Evolutionary conservation across 805 yeast genomes (phyloP).

Genomic region (Metschnikowia kofuensis): DNA sequence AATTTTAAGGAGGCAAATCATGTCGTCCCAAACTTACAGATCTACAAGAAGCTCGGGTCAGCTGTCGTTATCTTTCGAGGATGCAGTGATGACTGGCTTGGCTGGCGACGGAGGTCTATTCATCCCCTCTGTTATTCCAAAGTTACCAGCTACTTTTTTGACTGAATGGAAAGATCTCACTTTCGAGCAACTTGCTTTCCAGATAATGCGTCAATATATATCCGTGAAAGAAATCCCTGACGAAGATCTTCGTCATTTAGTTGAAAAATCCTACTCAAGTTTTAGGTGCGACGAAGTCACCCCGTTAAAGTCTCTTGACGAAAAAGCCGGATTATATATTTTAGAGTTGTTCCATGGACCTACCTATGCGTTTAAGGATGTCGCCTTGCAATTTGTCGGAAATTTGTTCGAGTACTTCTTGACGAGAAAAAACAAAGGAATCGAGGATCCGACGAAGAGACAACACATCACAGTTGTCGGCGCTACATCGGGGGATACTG

Average conservation of each 20-base stretch:
- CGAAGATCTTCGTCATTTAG: slow-evolving; percentile 60
- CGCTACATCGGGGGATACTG: slow-evolving; percentile 99
- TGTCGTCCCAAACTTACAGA: slow-evolving; percentile 47
- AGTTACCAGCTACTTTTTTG: slow-evolving; percentile 54
- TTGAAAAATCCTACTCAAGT: slow-evolving; percentile 78
- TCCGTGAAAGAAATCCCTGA: slow-evolving; percentile 68
- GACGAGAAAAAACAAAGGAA: slow-evolving; percentile 61
- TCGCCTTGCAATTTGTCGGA: slow-evolving; percentile 97
- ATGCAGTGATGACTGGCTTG: slow-evolving; percentile 82
- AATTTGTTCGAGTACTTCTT: slow-evolving; percentile 92
- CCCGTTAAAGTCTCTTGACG: slow-evolving; percentile 69
- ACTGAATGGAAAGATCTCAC: slow-evolving; percentile 68
- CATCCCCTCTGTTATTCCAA: slow-evolving; percentile 80
- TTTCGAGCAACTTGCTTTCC: slow-evolving; percentile 84
- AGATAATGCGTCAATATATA: slow-evolving; percentile 80
- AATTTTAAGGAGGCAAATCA: background rate
- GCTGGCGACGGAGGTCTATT: slow-evolving; percentile 97
- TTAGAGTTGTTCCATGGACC: slow-evolving; percentile 98
- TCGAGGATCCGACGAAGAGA: slow-evolving; percentile 51
- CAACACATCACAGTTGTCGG: slow-evolving; percentile 94
- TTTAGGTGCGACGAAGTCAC: slow-evolving; percentile 88
- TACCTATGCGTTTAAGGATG: slow-evolving; percentile 98
- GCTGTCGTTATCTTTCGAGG: slow-evolving; percentile 66
- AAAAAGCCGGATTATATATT: slow-evolving; percentile 59
- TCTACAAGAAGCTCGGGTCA: slow-evolving; percentile 66